Evolutionary conservation across 2,329 filamentous ascomycete species (phyloP).

Genomic region (Neonectria coccinea): DNA sequence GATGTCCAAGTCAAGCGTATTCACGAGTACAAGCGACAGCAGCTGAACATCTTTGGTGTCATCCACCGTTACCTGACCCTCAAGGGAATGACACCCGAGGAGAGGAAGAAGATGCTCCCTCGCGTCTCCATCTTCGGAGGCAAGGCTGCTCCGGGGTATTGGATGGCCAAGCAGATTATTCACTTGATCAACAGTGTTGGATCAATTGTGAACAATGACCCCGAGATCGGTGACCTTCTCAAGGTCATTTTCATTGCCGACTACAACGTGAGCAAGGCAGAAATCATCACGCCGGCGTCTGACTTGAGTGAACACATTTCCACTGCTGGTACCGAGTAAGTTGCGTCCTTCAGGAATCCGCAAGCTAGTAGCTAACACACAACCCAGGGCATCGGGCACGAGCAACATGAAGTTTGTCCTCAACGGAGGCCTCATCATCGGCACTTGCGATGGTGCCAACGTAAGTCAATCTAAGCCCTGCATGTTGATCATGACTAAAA

Average conservation of each 20-base stretch:
- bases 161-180: slow-evolving; percentile 99
- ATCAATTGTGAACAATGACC: slow-evolving; percentile 89
- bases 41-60: slow-evolving; percentile 98
- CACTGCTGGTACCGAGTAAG: slow-evolving; percentile 90
- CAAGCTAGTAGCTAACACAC: not conserved
- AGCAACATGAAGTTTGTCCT: slow-evolving; percentile 99
- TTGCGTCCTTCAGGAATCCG: slow-evolving; percentile 27
- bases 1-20: slow-evolving; percentile 99
- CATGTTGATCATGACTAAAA: slow-evolving; percentile 18
- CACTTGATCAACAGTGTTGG: slow-evolving; percentile 95
- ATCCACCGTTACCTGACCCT: slow-evolving; percentile 93
- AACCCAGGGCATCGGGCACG: slow-evolving; percentile 75
- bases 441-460: slow-evolving; percentile 97
- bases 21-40: slow-evolving; percentile 98
- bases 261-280: slow-evolving; percentile 99
- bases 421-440: slow-evolving; percentile 96
- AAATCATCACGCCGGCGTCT: slow-evolving; percentile 93
- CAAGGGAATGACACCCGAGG: slow-evolving; percentile 85
- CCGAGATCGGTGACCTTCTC: slow-evolving; percentile 90
- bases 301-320: slow-evolving; percentile 99
- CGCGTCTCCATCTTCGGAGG: slow-evolving; percentile 97
- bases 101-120: slow-evolving; percentile 86
- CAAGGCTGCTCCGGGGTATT: slow-evolving; percentile 97
- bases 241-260: slow-evolving; percentile 98
- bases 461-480: slow-evolving; percentile 64